Evolutionary conservation across 768 basidiomycete genomes (phyloP), one percentile per base, ranked within the genome.

Genomic region (Hemileccinum rubropunctum): DNA sequence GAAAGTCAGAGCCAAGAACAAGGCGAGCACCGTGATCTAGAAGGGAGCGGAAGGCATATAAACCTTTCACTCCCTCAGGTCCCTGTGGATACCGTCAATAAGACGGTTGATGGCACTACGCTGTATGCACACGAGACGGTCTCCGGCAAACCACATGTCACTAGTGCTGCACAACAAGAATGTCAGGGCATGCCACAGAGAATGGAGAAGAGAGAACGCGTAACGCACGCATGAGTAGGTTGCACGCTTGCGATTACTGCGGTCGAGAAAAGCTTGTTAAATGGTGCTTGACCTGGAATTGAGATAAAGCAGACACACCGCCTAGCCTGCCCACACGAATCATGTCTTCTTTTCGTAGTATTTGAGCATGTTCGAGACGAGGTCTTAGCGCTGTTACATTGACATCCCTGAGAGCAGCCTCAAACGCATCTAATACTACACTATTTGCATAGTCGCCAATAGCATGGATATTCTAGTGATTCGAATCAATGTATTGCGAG

Each of bases 141-240:
- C 79, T 67, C 94, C 80, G 7, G 89, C 92, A 64, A 88, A 95
- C 78, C 84, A 86, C 92, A 95, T 95, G 59, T 91, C 90, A 54
- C 85, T 88, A 53, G 79, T 85, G 46, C 86, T 87, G 58, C 43
- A 37, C n/a, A n/a, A n/a, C n/a, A 36, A 37, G 14, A 1, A 30
- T 30, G 28, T 30, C 28, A 30, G n/a, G 11, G 11, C 26, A 47
- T n/a, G 38, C 49, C 51, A 38, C 18, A 33, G n/a, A 20, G 13
- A 37, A 21, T 20, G 37, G 18, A 21, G 36, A 51, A 42, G 15
- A 32, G 1, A 23, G 10, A 26, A 35, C 17, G 42, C 32, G n/a
- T n/a, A 27, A 79, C 87, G 62, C 62, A 91, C 80, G 79, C 90
- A 72, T 95, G 92, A 4, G 89, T 92, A 13, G 93, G 92, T 65